phyloP scores from a whole-genome alignment of 495 filamentous ascomycete species.

The Penicillium salamii region DNA sequence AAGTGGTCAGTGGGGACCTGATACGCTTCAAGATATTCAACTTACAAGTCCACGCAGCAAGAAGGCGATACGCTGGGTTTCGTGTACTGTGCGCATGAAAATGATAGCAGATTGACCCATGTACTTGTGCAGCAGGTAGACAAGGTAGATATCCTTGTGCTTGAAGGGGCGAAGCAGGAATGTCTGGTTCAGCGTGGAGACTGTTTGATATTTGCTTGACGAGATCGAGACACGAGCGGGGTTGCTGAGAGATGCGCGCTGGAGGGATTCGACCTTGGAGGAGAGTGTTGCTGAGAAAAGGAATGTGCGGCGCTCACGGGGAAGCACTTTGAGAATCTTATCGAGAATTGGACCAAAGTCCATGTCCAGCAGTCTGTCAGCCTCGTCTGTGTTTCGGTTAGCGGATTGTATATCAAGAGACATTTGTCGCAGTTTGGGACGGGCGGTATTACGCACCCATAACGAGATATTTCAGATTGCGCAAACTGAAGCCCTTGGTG shows the following conservation, averaged over 20 bases:
- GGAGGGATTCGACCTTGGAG: slow-evolving; percentile 86
- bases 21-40: too few species aligned
- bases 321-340: slow-evolving; percentile 88
- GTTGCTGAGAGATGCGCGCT: slow-evolving; percentile 80
- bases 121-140: slow-evolving; percentile 81
- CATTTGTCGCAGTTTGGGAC: too few species aligned
- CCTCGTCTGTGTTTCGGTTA: slow-evolving; percentile 55
- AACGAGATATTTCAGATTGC: slow-evolving; percentile 76
- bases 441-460: slow-evolving; percentile 62
- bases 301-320: slow-evolving; percentile 73
- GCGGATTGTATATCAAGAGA: too few species aligned
- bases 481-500: slow-evolving; percentile 89
- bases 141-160: slow-evolving; percentile 87
- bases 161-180: slow-evolving; percentile 85
- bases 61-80: slow-evolving; percentile 80
- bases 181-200: slow-evolving; percentile 75
- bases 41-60: slow-evolving; percentile 64
- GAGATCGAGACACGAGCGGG: slow-evolving; percentile 75
- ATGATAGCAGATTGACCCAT: slow-evolving; percentile 80
- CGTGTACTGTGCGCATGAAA: slow-evolving; percentile 90
- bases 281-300: slow-evolving; percentile 94
- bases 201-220: slow-evolving; percentile 79
- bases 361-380: slow-evolving; percentile 86
- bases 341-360: slow-evolving; percentile 92
- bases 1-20: too few species aligned